phyloP scores from a whole-genome alignment of 2,329 filamentous ascomycete genomes.

The Venturiaceae sp. region DNA sequence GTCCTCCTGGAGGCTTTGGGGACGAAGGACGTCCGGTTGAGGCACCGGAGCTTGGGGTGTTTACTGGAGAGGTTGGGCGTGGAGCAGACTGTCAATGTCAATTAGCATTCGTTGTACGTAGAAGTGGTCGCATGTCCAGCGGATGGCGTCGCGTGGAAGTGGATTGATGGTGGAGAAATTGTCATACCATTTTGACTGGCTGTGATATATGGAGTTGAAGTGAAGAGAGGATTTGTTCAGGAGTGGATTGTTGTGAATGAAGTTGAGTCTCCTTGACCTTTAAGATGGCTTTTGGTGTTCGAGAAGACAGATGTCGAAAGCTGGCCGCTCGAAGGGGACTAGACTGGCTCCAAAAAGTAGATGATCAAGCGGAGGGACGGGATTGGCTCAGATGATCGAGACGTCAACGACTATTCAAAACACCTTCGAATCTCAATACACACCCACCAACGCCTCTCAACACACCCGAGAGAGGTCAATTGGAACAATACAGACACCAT shows the following conservation, averaged over 20 bases:
- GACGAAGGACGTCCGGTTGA: constrained; percentile 71
- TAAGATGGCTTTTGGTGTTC: no score
- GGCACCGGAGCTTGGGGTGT: constrained; percentile 44
- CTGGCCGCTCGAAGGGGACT: background rate
- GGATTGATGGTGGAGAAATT: background rate
- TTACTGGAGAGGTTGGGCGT: constrained; percentile 4
- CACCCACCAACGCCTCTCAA: background rate
- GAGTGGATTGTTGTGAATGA: background rate
- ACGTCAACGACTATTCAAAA: background rate
- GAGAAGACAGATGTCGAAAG: background rate
- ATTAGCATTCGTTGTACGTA: background rate
- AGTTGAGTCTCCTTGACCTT: background rate
- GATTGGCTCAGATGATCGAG: background rate
- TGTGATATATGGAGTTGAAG: background rate
- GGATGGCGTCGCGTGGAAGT: background rate
- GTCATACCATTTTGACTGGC: background rate
- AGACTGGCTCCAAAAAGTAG: background rate
- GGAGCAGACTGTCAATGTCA: background rate
- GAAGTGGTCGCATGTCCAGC: background rate
- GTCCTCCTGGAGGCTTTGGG: constrained; percentile 82
- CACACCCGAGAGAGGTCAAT: constrained; percentile 9
- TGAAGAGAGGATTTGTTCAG: background rate
- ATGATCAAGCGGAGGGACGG: no score
- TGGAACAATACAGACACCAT: constrained; percentile 19
- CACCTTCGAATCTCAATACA: background rate